A percentile compares a stretch with the other conserved stretches of the same genome.
Evolutionary conservation across 495 filamentous ascomycete genomes (phyloP).

Genomic region (Articulospora tetracladia): DNA sequence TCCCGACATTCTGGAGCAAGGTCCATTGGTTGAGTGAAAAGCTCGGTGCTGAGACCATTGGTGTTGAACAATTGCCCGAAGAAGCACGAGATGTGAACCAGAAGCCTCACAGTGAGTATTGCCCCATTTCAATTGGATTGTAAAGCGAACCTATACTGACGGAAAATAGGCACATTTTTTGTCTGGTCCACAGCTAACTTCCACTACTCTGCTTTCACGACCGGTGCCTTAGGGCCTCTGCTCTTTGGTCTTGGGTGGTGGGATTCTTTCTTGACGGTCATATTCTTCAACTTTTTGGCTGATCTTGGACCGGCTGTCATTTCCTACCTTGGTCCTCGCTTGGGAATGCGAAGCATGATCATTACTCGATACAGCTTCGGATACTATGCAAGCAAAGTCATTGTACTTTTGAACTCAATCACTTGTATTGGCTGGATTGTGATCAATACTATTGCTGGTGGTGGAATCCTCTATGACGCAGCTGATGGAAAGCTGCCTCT

Average conservation of each 20-base stretch:
- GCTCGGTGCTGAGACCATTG: conserved; percentile 10
- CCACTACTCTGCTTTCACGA: conserved; percentile 10
- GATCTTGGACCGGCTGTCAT: conserved; percentile 4
- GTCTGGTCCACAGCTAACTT: conserved; percentile 8
- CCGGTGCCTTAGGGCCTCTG: conserved; percentile 2
- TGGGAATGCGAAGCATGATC: conserved; percentile 47
- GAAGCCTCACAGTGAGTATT: conserved; percentile 4
- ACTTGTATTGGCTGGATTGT: conserved; percentile 43
- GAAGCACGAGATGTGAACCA: conserved; percentile 9
- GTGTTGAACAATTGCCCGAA: conserved; percentile 5
- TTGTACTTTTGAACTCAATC: conserved; percentile 38
- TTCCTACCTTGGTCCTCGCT: conserved; percentile 18
- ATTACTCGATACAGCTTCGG: conserved; percentile 50
- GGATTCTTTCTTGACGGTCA: conserved; percentile 4
- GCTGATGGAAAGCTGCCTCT: conserved; percentile 25
- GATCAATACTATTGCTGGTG: conserved; percentile 39
- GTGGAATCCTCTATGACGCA: conserved; percentile 43
- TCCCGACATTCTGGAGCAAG: conserved; percentile 3
- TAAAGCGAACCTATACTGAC: background rate
- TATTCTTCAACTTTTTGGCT: conserved; percentile 10
- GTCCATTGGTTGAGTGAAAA: conserved; percentile 8
- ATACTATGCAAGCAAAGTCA: conserved; percentile 38
- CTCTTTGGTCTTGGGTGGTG: conserved; percentile 9
- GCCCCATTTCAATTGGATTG: background rate
- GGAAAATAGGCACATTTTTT: conserved; percentile 3